Conservation (phyloP, 371 early-diverging fungal genomes). For the Mucor irregularis region DNA sequence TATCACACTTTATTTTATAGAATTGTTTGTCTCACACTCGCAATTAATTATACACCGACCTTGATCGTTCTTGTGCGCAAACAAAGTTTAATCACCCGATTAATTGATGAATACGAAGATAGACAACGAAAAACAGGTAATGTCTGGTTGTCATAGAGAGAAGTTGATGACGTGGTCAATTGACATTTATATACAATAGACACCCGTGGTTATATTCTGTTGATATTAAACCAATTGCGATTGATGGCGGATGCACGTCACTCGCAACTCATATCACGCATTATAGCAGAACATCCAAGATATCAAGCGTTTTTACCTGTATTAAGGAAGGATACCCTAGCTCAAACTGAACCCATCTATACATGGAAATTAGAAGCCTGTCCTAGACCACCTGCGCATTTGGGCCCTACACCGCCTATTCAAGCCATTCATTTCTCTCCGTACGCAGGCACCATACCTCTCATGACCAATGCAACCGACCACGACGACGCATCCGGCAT, state of each 20-base stretch:
- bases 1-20: conserved; percentile 47
- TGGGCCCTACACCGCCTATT: conserved; percentile 48
- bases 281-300: conserved; percentile 23
- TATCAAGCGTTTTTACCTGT: conserved; percentile 35
- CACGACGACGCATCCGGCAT: conserved; percentile 29
- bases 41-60: conserved; percentile 29
- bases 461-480: conserved; percentile 29
- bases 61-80: conserved; percentile 26
- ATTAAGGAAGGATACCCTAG: conserved; percentile 41
- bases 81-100: conserved; percentile 29
- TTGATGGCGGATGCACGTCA: conserved; percentile 36
- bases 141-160: no score
- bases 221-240: conserved; percentile 44
- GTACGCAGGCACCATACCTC: conserved; percentile 33
- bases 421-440: conserved; percentile 37
- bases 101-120: conserved; percentile 39
- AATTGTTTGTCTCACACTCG: conserved; percentile 29
- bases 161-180: no score
- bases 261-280: conserved; percentile 21
- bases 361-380: conserved; percentile 42
- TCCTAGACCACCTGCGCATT: conserved; percentile 46
- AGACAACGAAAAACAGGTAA: conserved; percentile 28
- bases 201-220: conserved; percentile 35
- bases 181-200: conserved; percentile 12
- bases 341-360: conserved; percentile 30